Base-by-base conservation (phyloP, 306 rosid species). In the Prunus kanzakura region DNA sequence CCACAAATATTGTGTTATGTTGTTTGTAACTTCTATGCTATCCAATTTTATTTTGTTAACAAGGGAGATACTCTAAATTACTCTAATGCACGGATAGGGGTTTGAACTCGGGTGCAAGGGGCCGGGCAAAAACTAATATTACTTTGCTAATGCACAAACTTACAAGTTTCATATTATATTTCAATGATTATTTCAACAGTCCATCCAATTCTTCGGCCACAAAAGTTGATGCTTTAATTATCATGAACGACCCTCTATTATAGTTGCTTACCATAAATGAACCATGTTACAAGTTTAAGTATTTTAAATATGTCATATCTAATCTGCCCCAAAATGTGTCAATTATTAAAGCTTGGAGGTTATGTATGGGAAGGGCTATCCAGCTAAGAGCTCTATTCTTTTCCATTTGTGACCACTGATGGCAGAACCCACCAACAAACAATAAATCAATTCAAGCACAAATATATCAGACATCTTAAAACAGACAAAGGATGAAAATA, bases 201-300 rank as follows among this genome's bases (percentile, higher is more conserved):
- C 82, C 80, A 78, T 70, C 80, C 49, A 67, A 82, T 70, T 82
- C 86, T 80, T 85, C 54, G 47, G 82, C 87, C 82, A 62, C 79
- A 78, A 69, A 76, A 55, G 19, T 20, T 49, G 27, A 70, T 14
- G 60, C 60, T 46, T 23, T 49, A 50, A 58, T 41, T 29, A 51
- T 76, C 76, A 76, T 81, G 23, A 76, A 81, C 69, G 80, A 76
- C 50, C 56, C 32, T 46, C 72, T 56, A 46, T 45, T 30, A 10
- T 73, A 20, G 75, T 11, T 79, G 55, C 56, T 35, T 66, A 3
- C 55, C n/a, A 72, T 62, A 63, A 67, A 23, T 64, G 67, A 64
- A 9, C 58, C 69, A 32, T 30, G 68, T 43, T 41, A n/a, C 27
- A 63, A 54, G 15, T 27, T 20, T 56, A 19, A 71, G 73, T 43